Conservation (phyloP, 208 protist species). For the Trypanosoma cruzi region DNA sequence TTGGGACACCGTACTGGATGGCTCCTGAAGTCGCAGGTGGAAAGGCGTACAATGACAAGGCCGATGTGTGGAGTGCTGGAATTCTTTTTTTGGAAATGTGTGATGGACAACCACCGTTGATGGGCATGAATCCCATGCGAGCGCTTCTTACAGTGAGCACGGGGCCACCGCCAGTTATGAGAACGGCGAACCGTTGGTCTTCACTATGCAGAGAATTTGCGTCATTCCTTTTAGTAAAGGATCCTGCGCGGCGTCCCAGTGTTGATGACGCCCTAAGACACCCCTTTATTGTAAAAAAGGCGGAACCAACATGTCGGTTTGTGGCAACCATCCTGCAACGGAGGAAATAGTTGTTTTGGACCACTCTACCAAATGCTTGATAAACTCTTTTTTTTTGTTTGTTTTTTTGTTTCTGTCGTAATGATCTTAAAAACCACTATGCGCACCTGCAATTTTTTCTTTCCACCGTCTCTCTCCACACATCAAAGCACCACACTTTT, state of each 20-base stretch:
- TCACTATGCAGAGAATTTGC: constrained; percentile 17
- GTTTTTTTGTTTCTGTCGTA: constrained; percentile 7
- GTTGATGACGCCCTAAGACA: constrained; percentile 15
- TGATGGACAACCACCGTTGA: constrained; percentile 47
- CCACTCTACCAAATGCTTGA: background rate
- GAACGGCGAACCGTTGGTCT: constrained; percentile 10
- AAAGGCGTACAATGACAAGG: constrained; percentile 40
- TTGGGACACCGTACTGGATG: constrained; percentile 84
- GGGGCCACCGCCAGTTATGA: constrained; percentile 15
- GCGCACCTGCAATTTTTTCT: no score
- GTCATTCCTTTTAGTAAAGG: constrained; percentile 25
- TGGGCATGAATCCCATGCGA: constrained; percentile 30
- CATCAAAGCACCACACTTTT: no score
- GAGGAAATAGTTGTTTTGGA: background rate
- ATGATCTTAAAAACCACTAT: no score
- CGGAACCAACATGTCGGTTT: constrained; percentile 18
- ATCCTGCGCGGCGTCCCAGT: constrained; percentile 22
- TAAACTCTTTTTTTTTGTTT: background rate
- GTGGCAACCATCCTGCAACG: constrained; percentile 1
- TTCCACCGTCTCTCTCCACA: no score
- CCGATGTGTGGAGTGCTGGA: constrained; percentile 73
- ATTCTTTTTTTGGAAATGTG: constrained; percentile 62
- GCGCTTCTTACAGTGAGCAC: constrained; percentile 25
- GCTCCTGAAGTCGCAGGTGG: constrained; percentile 58
- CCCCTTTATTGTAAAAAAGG: constrained; percentile 17